Conservation (phyloP, 305 asterid species). For the Lippia alba region DNA sequence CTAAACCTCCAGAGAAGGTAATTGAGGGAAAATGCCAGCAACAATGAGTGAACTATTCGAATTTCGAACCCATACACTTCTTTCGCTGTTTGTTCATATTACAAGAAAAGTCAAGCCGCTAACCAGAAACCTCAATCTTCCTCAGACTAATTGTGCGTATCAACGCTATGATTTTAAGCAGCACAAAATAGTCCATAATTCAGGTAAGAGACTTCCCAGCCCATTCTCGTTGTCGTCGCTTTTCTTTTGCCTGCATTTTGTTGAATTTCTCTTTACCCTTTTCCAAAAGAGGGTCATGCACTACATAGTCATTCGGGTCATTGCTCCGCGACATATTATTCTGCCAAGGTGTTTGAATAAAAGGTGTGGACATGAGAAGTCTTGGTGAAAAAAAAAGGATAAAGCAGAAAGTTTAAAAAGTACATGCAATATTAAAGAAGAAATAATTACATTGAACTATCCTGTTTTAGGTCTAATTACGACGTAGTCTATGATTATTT, state of each 20-base stretch:
- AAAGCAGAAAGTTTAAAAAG: constrained; percentile 11
- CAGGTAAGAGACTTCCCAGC: constrained; percentile 90
- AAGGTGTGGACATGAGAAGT: too few relatives aligned
- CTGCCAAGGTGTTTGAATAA: constrained; percentile 43
- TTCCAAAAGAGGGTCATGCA: constrained; percentile 94
- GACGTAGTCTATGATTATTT: too few relatives aligned
- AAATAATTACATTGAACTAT: too few relatives aligned
- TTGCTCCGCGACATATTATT: constrained; percentile 89
- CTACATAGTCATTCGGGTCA: constrained; percentile 86
- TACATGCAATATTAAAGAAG: constrained; percentile 16
- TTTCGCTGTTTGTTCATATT: constrained; percentile 14
- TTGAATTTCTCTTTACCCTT: constrained; percentile 97
- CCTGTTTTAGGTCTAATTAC: too few relatives aligned
- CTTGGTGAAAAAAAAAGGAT: too few relatives aligned
- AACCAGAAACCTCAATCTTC: neutral
- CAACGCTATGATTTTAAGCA: neutral
- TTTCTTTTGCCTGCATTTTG: constrained; percentile 89
- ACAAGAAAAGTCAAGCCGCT: neutral
- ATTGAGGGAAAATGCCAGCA: neutral
- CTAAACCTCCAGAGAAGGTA: neutral
- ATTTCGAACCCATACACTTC: neutral
- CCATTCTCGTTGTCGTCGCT: constrained; percentile 91
- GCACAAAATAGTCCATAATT: constrained; percentile 28
- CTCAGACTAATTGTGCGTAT: neutral
- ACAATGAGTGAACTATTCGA: constrained; percentile 12